A percentile compares a stretch with the other conserved stretches of the same genome.
Evolutionary conservation across 148 eudicot genomes (phyloP).

Genomic region (Amaranthus cruentus): DNA sequence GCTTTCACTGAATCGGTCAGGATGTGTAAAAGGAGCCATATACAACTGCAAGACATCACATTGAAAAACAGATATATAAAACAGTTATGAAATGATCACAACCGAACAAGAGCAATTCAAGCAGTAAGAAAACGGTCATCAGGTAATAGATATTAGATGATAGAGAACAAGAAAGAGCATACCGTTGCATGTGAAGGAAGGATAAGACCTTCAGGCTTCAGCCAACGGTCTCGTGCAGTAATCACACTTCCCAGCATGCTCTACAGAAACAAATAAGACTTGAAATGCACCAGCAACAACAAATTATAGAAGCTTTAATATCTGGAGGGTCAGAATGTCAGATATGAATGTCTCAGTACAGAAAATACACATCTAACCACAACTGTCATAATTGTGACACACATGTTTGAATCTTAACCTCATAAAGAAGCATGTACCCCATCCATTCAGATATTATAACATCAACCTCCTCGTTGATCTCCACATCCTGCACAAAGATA

Average conservation of each 20-base stretch:
- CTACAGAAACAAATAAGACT: slow-evolving; percentile 32
- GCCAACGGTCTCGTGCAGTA: slow-evolving; percentile 96
- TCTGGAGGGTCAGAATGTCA: background rate
- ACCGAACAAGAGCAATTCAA: background rate
- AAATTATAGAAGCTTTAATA: background rate
- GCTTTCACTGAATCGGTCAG: slow-evolving; percentile 84
- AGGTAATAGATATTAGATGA: background rate
- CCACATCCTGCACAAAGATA: slow-evolving; percentile 69
- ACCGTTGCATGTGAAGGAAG: slow-evolving; percentile 97
- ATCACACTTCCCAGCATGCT: slow-evolving; percentile 98
- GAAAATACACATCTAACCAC: background rate
- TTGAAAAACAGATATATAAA: slow-evolving; percentile 18
- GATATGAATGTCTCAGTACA: background rate
- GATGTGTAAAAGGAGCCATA: slow-evolving; percentile 88
- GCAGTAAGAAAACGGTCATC: slow-evolving; percentile 1
- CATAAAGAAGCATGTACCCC: slow-evolving; percentile 99
- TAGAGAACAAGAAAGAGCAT: slow-evolving; percentile 11
- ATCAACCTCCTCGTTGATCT: slow-evolving; percentile 87
- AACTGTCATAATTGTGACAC: background rate
- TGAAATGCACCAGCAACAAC: background rate
- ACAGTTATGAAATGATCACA: slow-evolving; percentile 10
- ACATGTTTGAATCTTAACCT: slow-evolving; percentile 45
- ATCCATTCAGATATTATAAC: slow-evolving; percentile 98
- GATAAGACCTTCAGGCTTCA: slow-evolving; percentile 98
- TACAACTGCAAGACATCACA: slow-evolving; percentile 59